Conservation (phyloP, 129 eudicot species). For the Tagetes erecta region DNA sequence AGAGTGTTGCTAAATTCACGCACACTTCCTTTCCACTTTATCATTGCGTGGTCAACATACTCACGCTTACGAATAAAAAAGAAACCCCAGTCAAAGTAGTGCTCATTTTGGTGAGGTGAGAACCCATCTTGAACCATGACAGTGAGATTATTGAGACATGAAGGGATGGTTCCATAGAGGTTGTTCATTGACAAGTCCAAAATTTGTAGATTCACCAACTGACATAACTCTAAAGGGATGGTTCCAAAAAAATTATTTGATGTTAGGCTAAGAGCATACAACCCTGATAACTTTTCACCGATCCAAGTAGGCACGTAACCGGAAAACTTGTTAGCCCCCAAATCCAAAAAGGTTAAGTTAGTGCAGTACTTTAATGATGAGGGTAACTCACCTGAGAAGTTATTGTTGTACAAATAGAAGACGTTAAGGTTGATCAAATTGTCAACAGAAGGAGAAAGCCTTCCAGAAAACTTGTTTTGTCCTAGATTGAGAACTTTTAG, state of each 20-base stretch:
- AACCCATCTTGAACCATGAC: constrained; percentile 24
- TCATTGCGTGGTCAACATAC: constrained; percentile 10
- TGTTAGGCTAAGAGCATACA: constrained; percentile 20
- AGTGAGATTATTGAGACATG: constrained; percentile 28
- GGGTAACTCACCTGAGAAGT: constrained; percentile 37
- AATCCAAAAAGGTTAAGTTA: constrained; percentile 5
- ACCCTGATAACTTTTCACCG: constrained; percentile 4
- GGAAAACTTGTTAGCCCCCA: constrained; percentile 16
- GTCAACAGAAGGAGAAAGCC: constrained; percentile 28
- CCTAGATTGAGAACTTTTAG: constrained; percentile 29
- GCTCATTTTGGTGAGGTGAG: background rate
- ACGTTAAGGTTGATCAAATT: background rate
- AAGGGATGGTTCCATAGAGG: constrained; percentile 30
- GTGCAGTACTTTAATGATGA: constrained; percentile 24
- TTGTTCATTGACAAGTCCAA: constrained; percentile 31
- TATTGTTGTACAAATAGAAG: constrained; percentile 26
- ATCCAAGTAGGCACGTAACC: constrained; percentile 18
- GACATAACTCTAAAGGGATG: constrained; percentile 30
- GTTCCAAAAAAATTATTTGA: constrained; percentile 13
- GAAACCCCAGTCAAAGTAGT: background rate
- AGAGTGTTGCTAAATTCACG: background rate
- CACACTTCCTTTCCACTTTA: background rate
- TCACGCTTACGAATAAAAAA: background rate
- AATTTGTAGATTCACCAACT: constrained; percentile 18
- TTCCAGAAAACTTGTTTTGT: constrained; percentile 35